A percentile compares a stretch with the other conserved stretches of the same genome.
Evolutionary conservation across 2,329 filamentous ascomycete species (phyloP).

Genomic region (Diaporthe citrichinensis): DNA sequence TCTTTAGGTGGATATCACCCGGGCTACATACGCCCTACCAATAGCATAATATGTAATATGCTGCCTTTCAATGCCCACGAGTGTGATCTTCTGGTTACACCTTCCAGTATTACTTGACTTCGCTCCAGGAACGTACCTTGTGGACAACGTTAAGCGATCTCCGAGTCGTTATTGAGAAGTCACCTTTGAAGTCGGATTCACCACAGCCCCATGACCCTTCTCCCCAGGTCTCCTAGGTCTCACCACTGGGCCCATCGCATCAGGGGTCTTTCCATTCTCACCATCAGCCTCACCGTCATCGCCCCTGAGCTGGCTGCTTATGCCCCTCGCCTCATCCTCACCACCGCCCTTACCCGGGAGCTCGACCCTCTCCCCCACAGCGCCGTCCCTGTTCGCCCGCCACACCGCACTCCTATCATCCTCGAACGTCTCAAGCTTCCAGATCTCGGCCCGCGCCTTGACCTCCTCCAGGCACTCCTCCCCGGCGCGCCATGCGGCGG

Average conservation of each 20-base stretch:
- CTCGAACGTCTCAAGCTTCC: constrained; percentile 93
- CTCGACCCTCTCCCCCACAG: constrained; percentile 64
- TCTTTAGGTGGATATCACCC: background rate
- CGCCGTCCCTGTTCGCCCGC: constrained; percentile 88
- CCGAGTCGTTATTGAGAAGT: background rate
- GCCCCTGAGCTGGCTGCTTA: constrained; percentile 24
- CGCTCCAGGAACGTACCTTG: background rate
- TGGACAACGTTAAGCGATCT: background rate
- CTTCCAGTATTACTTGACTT: background rate
- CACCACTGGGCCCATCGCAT: constrained; percentile 31
- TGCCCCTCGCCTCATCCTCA: constrained; percentile 12
- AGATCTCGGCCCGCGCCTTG: constrained; percentile 91
- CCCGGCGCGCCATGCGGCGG: constrained; percentile 87
- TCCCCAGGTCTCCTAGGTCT: constrained; percentile 34
- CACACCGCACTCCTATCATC: constrained; percentile 84
- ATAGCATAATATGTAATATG: constrained; percentile 24
- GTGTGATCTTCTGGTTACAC: background rate
- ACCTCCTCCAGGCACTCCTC: constrained; percentile 91
- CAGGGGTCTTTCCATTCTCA: background rate
- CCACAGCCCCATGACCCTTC: constrained; percentile 40
- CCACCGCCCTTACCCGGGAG: background rate
- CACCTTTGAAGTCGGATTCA: constrained; percentile 20
- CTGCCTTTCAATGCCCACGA: background rate
- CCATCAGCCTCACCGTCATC: background rate
- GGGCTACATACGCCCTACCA: background rate